Conservation (phyloP, 2,329 filamentous ascomycete species). For the Sporothrix curviconia region DNA sequence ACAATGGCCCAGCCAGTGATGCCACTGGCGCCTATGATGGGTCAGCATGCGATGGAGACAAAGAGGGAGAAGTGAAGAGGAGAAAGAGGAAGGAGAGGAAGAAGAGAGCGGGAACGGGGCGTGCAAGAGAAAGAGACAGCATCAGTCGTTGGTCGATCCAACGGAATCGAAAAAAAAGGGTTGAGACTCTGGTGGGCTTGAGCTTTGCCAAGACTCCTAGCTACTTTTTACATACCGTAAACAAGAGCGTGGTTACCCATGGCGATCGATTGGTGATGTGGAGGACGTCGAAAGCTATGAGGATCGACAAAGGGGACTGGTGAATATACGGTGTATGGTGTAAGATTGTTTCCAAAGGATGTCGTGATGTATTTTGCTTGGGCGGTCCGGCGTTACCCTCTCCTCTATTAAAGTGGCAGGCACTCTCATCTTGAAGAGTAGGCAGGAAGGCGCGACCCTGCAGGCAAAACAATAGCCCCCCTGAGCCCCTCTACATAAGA, state of each 20-base stretch:
- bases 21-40: constrained; percentile 35
- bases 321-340: not conserved
- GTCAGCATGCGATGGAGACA: not conserved
- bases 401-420: not conserved
- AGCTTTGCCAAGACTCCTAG: not conserved
- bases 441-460: not conserved
- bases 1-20: constrained; percentile 44
- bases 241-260: constrained; percentile 19
- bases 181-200: too few relatives aligned
- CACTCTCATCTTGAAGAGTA: not conserved
- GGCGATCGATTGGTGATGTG: not conserved
- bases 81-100: not conserved
- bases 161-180: too few relatives aligned
- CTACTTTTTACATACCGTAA: constrained; percentile 11
- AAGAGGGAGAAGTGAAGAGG: too few relatives aligned
- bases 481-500: not conserved
- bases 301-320: too few relatives aligned
- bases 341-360: not conserved
- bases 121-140: not conserved
- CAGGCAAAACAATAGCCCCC: not conserved
- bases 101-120: too few relatives aligned
- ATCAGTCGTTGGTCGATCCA: too few relatives aligned
- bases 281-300: too few relatives aligned
- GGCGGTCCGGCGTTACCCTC: not conserved
- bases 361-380: not conserved